Conservation (phyloP, 2,329 filamentous ascomycete species). For the Chaetothyriales sp. region DNA sequence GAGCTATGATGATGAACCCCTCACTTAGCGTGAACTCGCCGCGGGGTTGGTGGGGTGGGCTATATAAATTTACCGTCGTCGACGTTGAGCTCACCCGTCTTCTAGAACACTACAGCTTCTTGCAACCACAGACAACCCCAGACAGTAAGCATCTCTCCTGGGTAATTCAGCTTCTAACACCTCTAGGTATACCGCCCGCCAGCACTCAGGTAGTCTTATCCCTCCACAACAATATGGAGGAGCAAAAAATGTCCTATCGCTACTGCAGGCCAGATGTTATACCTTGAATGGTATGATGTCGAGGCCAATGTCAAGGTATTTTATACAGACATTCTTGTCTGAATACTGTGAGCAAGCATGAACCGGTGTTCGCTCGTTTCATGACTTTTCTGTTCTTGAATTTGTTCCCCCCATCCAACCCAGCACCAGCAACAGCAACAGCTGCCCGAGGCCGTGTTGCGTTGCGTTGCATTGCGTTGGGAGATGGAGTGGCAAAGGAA, state of each 20-base stretch:
- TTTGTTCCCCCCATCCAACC: background rate
- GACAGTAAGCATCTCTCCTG: background rate
- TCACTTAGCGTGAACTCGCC: too few species aligned
- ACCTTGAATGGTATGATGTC: background rate
- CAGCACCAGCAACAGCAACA: background rate
- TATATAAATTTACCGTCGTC: too few species aligned
- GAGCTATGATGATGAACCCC: too few species aligned
- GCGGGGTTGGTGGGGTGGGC: too few species aligned
- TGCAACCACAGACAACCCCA: background rate
- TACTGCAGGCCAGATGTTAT: background rate
- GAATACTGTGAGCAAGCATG: background rate
- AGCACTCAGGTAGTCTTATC: background rate
- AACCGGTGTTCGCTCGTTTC: background rate
- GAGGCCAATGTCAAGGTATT: background rate
- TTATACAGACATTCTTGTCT: background rate
- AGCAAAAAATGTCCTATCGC: background rate
- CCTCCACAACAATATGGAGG: background rate
- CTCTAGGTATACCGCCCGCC: background rate
- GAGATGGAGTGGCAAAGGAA: background rate
- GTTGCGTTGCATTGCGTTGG: background rate
- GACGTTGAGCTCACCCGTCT: too few species aligned
- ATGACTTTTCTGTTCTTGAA: background rate
- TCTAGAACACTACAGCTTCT: too few species aligned
- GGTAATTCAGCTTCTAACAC: background rate
- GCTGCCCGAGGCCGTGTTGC: too few species aligned